Evolutionary conservation across 306 rosid genomes (phyloP), one percentile per base, ranked within the genome.

Genomic region (Trifolium fragiferum): DNA sequence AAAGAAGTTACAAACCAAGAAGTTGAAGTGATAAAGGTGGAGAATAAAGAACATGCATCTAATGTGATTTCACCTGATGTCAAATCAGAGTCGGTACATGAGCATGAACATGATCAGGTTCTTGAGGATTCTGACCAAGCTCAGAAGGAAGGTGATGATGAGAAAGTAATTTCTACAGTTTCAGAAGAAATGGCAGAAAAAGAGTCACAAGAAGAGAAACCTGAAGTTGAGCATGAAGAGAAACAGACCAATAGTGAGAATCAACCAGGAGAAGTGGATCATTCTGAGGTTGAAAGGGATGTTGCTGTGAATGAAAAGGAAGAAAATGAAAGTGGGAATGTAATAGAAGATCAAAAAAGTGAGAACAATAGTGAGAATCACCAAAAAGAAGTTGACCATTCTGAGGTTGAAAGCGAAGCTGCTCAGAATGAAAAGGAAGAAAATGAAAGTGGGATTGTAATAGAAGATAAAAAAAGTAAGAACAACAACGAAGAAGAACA

Each of bases 371-470:
- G 35, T 32, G 37, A 33, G 37, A 33, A 33, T 33, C 37, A 33
- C 37, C 7, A 5, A 6, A 57, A 76, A 8, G 67, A 76, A 50
- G 40, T 49, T 3, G 73, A 43, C 12, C 15, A 3, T 43, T 43
- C 49, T 3, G 54, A 47, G 19, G 43, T 30, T 60, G 82, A 80
- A 30, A 43, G 27, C 60, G 83, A 75, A 70, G 75, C 50, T 33
- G 89, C 54, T 59, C 68, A 54, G 10, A 35, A 77, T 62, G 86
- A 73, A 78, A 21, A 44, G 20, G 77, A 59, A 50, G 84, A 64
- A 11, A 43, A 55, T 50, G 69, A 77, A 18, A 74, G 16, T 57
- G 76, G 0, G 27, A 15, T 16, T 50, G 50, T 53, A 20, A 2
- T 5, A 33, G 76, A 80, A 49, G 83, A 82, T 23, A 4, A 66